A percentile compares a stretch with the other conserved stretches of the same genome.
phyloP scores from a whole-genome alignment of 139 green algal species.

The Chlamydomonas eustigma region DNA sequence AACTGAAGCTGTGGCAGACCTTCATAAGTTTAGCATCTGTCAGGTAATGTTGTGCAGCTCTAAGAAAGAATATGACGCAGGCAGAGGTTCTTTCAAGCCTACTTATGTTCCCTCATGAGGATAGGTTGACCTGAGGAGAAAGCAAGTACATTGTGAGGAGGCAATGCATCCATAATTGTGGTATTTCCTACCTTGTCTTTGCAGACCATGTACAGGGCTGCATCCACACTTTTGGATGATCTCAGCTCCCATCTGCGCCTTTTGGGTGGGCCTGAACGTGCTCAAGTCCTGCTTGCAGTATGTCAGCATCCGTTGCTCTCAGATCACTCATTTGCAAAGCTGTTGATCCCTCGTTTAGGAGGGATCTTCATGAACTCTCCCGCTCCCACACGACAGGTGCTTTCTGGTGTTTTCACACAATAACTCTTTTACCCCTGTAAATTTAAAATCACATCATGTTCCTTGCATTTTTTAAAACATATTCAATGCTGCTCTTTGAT shows the following conservation, averaged over 20 bases:
- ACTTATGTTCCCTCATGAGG: too few species aligned
- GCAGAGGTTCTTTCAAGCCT: too few species aligned
- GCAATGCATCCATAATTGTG: too few species aligned
- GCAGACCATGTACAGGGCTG: conserved; percentile 12
- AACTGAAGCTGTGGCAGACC: not conserved
- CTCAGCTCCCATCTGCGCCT: conserved; percentile 63
- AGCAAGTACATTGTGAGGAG: too few species aligned
- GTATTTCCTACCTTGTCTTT: not conserved
- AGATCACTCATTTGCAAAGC: conserved; percentile 54
- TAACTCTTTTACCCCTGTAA: not conserved
- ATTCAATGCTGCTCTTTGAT: too few species aligned
- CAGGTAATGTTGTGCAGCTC: too few species aligned
- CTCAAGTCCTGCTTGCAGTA: conserved; percentile 73
- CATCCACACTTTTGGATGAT: conserved; percentile 52
- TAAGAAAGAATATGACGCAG: too few species aligned
- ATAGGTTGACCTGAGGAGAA: too few species aligned
- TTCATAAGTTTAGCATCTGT: not conserved
- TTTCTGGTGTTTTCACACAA: not conserved
- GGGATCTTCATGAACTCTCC: conserved; percentile 63
- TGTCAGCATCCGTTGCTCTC: conserved; percentile 72
- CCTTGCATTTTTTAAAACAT: too few species aligned
- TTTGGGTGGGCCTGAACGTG: conserved; percentile 69
- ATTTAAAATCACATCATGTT: too few species aligned
- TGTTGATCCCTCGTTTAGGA: conserved; percentile 74
- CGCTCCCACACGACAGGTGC: conserved; percentile 52